These are phyloP conservation scores for Gossypium arboreum DNA, from an alignment of 345 rosid genomes.

Conservation along the genomic window DNA sequence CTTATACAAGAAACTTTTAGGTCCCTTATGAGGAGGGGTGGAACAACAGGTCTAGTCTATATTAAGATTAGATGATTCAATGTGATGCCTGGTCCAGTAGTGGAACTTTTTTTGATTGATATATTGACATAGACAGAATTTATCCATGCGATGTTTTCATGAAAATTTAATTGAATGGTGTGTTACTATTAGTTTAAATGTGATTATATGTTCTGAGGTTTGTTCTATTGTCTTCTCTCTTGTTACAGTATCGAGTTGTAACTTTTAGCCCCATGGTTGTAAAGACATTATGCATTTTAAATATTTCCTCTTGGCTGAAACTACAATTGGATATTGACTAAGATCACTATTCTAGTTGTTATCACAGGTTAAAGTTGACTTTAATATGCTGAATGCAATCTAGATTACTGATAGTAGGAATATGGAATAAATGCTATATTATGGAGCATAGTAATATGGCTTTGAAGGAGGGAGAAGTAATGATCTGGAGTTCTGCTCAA, in stretches of 20 bases:
- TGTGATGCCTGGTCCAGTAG: background rate
- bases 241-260: background rate
- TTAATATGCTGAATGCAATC: slow-evolving; percentile 2
- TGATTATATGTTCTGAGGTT: background rate
- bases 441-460: slow-evolving; percentile 14
- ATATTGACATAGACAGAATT: too few relatives aligned
- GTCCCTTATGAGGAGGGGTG: slow-evolving; percentile 13
- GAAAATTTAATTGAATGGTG: background rate
- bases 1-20: background rate
- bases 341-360: background rate
- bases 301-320: background rate
- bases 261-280: background rate
- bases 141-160: background rate
- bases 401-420: background rate
- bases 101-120: background rate
- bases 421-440: background rate
- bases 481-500: slow-evolving; percentile 21
- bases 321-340: background rate
- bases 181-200: background rate
- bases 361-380: background rate
- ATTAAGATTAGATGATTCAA: background rate
- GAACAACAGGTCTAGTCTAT: slow-evolving; percentile 4
- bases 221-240: background rate
- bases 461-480: slow-evolving; percentile 13
- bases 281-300: background rate